Evolutionary conservation across 495 filamentous ascomycete species (phyloP), one percentile per base, ranked within the genome.

Genomic region (Pseudevernia furfuracea): DNA sequence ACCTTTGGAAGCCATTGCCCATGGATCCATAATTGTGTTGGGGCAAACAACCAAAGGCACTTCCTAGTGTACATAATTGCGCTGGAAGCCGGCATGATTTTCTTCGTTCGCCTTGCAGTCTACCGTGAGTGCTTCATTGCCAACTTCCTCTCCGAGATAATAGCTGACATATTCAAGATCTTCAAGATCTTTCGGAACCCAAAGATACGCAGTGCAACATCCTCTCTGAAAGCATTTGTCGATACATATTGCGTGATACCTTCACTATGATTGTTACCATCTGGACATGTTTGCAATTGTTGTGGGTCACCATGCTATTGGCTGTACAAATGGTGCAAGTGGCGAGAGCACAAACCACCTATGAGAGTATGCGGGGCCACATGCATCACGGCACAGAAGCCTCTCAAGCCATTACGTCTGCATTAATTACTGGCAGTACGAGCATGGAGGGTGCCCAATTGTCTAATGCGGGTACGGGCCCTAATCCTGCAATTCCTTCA

Each of bases 21-120:
- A 0, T 98, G 94, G 94, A 91, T 97, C 44, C 87, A 94, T 74
- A 97, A 96, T 76, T 98, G 94, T 71, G 84, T 98, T 46, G 94
- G 89, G 49, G 81, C 92, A 46, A 97, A 96, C 71, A 98, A 98
- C 72, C 87, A 96, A 69, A 86, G 94, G 7, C 95, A 97, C 70
- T 98, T 98, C 76, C 87, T 96, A 63, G 74, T 96, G 30, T 98
- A 96, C 71, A 81, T 97, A 39, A 74, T 91, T 25, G 88, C 76
- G 67, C 75, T 97, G 48, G 87, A 91, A 68, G 66, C 89, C 25
- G 90, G 90, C 36, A 87, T 97, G 61, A 66, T 89, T 17, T 66
- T 86, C 10, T 87, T 88, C 61, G 70, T 85, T 15, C 74, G 78
- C 63, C 66, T 86, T 59, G 77, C 75, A 21, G 69, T 81, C 58